Base-by-base conservation (phyloP, 768 basidiomycete genomes). In the Multifurca ochricompacta region DNA sequence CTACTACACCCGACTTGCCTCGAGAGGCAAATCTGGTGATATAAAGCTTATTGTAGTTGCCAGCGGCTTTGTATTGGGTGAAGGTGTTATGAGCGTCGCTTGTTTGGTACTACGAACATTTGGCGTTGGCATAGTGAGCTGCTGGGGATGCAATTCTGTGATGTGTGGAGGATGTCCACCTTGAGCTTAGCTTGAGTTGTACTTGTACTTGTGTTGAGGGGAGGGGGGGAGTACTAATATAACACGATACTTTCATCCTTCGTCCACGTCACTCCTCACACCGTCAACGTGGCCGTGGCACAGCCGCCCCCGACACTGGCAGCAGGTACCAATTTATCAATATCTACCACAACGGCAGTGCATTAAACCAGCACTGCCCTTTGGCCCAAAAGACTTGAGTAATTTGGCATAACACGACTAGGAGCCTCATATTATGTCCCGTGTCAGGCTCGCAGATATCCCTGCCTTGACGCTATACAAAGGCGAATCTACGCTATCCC, bases 1-100 rank as follows among this genome's bases (percentile, higher is more conserved):
- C 25, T 91, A 84, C 63, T 77, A 80, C 57, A 61, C 62, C 35
- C 77, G 70, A 23, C 70, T 73, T 34, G 70, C 73, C 63, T 73
- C 75, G 23, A 79, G 74, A 57, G 61, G 65, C 14, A 76, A 79
- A 55, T 70, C 70, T 25, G 73, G 74, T 52, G 84, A 85, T 55
- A 89, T 92, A 54, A 73, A 79, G 30, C 70, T 94, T 32, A 85
- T 98, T 63, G 81, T 97, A 23, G 74, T 95, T 36, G 95, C 94
- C 6, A 91, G 88, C 67, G 95, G 95, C 3, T 96, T 98, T 67
- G 94, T 98, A 23, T 73, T 98, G 16, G 95, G 95, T 18, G 95
- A 98, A 67, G 95, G 95, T 2, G 83, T 96, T 31, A 74, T 89
- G 37, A 93, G 92, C 65, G 77, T 98, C 42, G 69, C 93, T 27